These are phyloP conservation scores for Pseudogymnoascus sp. DNA, from an alignment of 2,329 filamentous ascomycete species.

Conservation along the genomic window DNA sequence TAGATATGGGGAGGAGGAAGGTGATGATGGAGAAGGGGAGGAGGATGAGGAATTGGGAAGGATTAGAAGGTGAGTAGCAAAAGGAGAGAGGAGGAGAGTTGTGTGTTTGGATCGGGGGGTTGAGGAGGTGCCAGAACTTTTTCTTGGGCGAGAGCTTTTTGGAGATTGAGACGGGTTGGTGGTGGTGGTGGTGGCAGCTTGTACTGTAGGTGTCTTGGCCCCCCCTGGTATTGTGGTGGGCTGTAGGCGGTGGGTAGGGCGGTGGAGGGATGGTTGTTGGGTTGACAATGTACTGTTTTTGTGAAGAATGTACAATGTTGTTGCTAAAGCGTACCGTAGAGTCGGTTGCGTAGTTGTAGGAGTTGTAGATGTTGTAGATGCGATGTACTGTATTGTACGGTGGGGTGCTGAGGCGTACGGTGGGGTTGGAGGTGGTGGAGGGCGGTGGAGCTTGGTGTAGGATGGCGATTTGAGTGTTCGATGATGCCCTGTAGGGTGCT, in stretches of 20 bases:
- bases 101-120: background rate
- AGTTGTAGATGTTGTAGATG: background rate
- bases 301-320: background rate
- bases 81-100: background rate
- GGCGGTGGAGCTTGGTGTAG: background rate
- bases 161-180: background rate
- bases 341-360: background rate
- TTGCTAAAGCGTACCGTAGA: background rate
- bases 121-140: background rate
- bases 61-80: background rate
- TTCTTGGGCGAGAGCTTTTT: slow-evolving; percentile 2
- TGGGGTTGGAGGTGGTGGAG: background rate
- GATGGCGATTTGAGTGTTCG: background rate
- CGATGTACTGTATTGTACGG: background rate
- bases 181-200: background rate
- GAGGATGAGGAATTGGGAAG: background rate
- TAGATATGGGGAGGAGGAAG: background rate
- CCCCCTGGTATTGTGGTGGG: background rate
- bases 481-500: background rate
- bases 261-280: background rate
- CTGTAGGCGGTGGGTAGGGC: background rate
- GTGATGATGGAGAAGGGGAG: background rate
- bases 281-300: background rate
- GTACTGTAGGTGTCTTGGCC: background rate
- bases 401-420: background rate